These are phyloP conservation scores for Colletotrichum tropicicola DNA, from an alignment of 2,329 filamentous ascomycete genomes.

Conservation along the genomic window DNA sequence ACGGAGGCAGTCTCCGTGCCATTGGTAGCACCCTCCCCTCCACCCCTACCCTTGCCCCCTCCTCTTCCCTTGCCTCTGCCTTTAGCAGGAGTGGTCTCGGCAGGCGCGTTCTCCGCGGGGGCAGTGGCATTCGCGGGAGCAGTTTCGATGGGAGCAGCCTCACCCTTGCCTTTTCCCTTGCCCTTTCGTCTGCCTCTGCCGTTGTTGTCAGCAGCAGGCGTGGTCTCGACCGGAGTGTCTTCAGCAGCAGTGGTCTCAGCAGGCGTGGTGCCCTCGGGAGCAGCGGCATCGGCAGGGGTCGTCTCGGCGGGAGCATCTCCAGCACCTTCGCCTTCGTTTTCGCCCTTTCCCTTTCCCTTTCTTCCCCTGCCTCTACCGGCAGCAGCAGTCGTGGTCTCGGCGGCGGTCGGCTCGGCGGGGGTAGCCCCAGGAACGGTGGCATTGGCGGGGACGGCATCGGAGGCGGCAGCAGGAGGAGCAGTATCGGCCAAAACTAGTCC, in stretches of 20 bases:
- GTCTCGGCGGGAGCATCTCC: not conserved
- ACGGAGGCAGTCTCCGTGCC: not conserved
- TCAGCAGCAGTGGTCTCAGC: not conserved
- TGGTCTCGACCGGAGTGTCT: not conserved
- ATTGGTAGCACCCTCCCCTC: not conserved
- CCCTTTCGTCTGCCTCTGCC: constrained; percentile 7
- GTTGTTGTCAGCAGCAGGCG: not conserved
- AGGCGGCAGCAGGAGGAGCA: not conserved
- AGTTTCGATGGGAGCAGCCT: not conserved
- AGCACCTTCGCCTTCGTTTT: not conserved
- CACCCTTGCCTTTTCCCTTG: not conserved
- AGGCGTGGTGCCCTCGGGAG: not conserved
- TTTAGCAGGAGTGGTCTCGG: not conserved
- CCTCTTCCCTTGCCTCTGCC: not conserved
- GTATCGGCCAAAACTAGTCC: not conserved
- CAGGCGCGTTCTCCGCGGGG: not conserved
- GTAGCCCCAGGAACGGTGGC: not conserved
- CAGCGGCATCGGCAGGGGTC: not conserved
- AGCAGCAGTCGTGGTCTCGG: not conserved
- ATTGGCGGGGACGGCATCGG: not conserved
- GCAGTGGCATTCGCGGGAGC: not conserved
- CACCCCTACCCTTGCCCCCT: not conserved
- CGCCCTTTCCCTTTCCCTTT: not conserved
- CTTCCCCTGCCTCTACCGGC: not conserved
- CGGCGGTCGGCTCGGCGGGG: not conserved